phyloP scores from a whole-genome alignment of 2,329 filamentous ascomycete genomes.

The Claviceps sp. region DNA sequence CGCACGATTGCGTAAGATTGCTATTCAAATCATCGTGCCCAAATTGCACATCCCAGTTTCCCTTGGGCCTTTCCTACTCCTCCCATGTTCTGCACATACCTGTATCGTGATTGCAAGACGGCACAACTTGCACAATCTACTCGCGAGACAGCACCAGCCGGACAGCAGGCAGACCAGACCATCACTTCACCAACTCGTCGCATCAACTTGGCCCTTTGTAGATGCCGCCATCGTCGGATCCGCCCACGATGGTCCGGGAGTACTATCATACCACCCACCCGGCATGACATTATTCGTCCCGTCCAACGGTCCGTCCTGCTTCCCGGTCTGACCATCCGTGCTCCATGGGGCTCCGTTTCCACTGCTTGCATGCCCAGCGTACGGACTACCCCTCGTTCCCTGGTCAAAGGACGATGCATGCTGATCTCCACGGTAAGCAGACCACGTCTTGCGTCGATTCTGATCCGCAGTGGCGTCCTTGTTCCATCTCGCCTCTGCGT shows the following conservation, averaged over 20 bases:
- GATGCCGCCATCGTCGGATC: slow-evolving; percentile 19
- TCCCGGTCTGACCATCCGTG: background rate
- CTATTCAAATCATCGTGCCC: too few species aligned
- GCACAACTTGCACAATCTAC: too few species aligned
- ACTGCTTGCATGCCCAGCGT: background rate
- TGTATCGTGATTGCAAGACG: too few species aligned
- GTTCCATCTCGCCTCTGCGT: background rate
- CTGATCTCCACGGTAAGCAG: background rate
- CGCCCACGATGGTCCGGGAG: slow-evolving; percentile 13
- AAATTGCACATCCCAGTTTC: too few species aligned
- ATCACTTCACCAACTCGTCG: background rate
- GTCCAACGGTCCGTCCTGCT: background rate
- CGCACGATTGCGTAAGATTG: too few species aligned
- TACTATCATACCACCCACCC: slow-evolving; percentile 14
- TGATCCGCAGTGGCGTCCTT: background rate
- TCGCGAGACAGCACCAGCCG: too few species aligned
- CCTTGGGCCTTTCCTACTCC: too few species aligned
- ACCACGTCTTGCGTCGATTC: background rate
- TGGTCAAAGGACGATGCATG: background rate
- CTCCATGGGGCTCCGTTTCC: background rate
- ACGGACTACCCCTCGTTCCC: background rate
- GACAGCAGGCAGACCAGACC: too few species aligned
- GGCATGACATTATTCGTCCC: slow-evolving; percentile 19
- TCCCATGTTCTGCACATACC: too few species aligned
- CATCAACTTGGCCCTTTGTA: slow-evolving; percentile 15